These are phyloP conservation scores for Russula vinacea DNA, from an alignment of 768 basidiomycete genomes.

Conservation along the genomic window DNA sequence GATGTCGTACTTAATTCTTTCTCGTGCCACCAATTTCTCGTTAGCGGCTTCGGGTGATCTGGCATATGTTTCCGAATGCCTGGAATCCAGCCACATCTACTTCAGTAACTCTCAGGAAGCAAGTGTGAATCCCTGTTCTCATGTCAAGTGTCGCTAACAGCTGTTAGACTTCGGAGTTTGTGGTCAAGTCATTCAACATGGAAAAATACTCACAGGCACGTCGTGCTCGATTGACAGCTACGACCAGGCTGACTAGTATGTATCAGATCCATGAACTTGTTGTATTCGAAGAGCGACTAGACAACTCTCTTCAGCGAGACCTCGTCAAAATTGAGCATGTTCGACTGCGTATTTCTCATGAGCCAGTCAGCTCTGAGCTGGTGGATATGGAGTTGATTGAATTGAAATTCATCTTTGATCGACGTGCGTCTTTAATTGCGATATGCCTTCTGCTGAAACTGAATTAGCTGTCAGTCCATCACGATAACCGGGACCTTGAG, in stretches of 20 bases:
- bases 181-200: constrained; percentile 69
- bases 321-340: constrained; percentile 80
- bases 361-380: constrained; percentile 63
- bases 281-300: constrained; percentile 71
- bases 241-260: background rate
- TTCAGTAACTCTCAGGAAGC: constrained; percentile 77
- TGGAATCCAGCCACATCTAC: constrained; percentile 81
- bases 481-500: constrained; percentile 84
- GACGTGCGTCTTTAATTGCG: constrained; percentile 45
- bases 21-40: constrained; percentile 76
- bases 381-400: constrained; percentile 83
- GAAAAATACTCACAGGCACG: constrained; percentile 83
- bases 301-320: constrained; percentile 83
- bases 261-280: constrained; percentile 80
- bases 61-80: constrained; percentile 68
- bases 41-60: constrained; percentile 72
- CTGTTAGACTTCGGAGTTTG: constrained; percentile 69
- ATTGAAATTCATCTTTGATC: constrained; percentile 77
- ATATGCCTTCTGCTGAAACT: background rate
- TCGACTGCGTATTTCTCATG: constrained; percentile 77
- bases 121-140: constrained; percentile 5
- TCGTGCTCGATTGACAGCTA: background rate
- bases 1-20: constrained; percentile 76
- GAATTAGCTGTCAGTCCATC: constrained; percentile 50
- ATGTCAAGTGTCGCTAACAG: constrained; percentile 14